These are phyloP conservation scores for Otatea glauca DNA, from an alignment of 176 grass and related monocot genomes.

Conservation along the genomic window DNA sequence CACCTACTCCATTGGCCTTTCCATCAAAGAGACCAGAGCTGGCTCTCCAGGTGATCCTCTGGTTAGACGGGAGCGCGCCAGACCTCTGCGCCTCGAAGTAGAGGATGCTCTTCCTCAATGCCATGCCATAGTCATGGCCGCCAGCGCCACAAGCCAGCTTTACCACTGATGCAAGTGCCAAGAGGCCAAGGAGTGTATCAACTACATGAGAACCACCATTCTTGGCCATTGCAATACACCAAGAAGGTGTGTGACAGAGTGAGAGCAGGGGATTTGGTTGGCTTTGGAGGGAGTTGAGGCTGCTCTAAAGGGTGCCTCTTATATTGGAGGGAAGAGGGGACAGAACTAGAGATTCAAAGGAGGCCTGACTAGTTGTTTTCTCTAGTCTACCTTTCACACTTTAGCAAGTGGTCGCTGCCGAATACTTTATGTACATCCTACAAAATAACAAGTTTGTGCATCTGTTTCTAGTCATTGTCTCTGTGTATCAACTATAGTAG, in stretches of 20 bases:
- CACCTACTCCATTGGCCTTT: slow-evolving; percentile 77
- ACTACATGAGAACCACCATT: not conserved
- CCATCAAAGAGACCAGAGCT: slow-evolving; percentile 88
- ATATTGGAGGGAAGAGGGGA: slow-evolving; percentile 45
- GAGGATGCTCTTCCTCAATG: slow-evolving; percentile 83
- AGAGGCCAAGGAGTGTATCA: slow-evolving; percentile 11
- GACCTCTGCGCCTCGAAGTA: slow-evolving; percentile 96
- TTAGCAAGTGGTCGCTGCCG: slow-evolving; percentile 3
- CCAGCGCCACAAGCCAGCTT: slow-evolving; percentile 26
- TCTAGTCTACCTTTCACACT: slow-evolving; percentile 7
- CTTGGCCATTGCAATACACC: slow-evolving; percentile 43
- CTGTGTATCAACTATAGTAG: not conserved
- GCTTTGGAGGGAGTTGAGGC: not conserved
- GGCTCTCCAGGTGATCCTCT: slow-evolving; percentile 79
- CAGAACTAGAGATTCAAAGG: slow-evolving; percentile 43
- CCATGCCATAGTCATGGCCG: slow-evolving; percentile 76
- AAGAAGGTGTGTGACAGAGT: slow-evolving; percentile 20
- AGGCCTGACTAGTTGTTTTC: slow-evolving; percentile 1
- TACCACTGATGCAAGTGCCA: slow-evolving; percentile 38
- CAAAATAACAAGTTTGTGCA: not conserved
- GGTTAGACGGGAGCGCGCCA: slow-evolving; percentile 66
- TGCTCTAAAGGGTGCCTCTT: slow-evolving; percentile 14
- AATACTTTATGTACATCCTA: not conserved
- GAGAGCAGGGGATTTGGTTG: slow-evolving; percentile 30
- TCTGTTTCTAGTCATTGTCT: not conserved